A percentile compares a stretch with the other conserved stretches of the same genome.
These are phyloP conservation scores for Luffa acutangula DNA, from an alignment of 306 rosid species.

Conservation along the genomic window DNA sequence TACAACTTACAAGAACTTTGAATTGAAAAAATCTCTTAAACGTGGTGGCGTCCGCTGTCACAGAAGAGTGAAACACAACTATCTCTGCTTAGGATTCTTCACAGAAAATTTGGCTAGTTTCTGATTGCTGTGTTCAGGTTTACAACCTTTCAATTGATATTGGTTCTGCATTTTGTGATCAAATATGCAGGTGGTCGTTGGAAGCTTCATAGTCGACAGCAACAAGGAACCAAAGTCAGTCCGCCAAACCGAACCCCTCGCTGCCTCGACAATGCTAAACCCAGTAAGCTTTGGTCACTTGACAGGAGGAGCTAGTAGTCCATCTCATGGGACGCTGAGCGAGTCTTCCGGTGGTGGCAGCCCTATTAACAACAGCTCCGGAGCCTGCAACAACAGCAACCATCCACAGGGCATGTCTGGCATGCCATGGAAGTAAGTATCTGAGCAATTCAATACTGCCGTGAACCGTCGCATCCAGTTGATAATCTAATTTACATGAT, in stretches of 20 bases:
- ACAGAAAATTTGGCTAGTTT: not conserved
- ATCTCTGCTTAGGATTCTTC: not conserved
- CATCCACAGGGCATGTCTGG: constrained; percentile 9
- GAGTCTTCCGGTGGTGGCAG: constrained; percentile 45
- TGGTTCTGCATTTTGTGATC: not conserved
- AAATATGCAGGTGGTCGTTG: constrained; percentile 44
- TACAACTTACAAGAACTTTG: not conserved
- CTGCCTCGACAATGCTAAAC: constrained; percentile 14
- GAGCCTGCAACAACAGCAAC: constrained; percentile 12
- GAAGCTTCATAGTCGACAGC: constrained; percentile 37
- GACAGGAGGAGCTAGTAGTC: constrained; percentile 38
- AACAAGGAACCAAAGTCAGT: constrained; percentile 28
- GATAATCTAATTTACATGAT: not conserved
- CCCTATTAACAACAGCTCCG: constrained; percentile 25
- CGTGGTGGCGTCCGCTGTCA: not conserved
- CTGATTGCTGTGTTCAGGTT: not conserved
- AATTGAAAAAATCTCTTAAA: not conserved
- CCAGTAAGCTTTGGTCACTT: constrained; percentile 9
- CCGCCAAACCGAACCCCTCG: constrained; percentile 13
- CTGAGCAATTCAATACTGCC: not conserved
- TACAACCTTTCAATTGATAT: not conserved
- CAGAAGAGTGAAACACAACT: not conserved
- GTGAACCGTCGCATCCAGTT: not conserved
- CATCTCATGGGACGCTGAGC: constrained; percentile 32
- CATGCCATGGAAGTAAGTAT: constrained; percentile 9